Percentiles rank a stretch among this genome's conserved stretches.
phyloP scores from a whole-genome alignment of 148 eudicot species.

The Simmondsia chinensis region DNA sequence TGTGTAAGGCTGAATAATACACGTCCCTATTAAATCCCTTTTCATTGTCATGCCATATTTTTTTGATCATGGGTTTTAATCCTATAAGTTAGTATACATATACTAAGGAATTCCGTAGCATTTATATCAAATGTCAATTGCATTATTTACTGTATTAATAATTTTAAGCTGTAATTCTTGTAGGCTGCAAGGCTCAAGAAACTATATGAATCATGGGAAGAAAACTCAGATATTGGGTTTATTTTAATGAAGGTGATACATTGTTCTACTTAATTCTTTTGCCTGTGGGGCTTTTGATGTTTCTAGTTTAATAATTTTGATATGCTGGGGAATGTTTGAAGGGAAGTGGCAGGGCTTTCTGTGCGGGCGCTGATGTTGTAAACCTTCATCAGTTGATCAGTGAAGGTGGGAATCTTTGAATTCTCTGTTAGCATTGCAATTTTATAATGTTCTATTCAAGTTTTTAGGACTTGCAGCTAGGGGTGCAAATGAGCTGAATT shows the following conservation, averaged over 20 bases:
- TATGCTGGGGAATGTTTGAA: constrained; percentile 22
- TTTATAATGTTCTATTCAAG: neutral
- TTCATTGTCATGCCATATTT: no score
- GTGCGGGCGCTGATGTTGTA: constrained; percentile 76
- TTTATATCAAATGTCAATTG: no score
- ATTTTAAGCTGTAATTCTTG: constrained; percentile 1
- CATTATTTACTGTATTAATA: no score
- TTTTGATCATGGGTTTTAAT: no score
- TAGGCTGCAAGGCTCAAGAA: constrained; percentile 69
- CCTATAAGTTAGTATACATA: no score
- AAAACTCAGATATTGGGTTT: constrained; percentile 79
- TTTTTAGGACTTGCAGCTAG: no score
- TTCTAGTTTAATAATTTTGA: neutral
- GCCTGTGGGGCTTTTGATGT: neutral
- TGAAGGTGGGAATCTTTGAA: constrained; percentile 47
- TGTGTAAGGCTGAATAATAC: neutral
- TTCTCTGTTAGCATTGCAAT: neutral
- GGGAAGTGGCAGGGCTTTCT: constrained; percentile 80
- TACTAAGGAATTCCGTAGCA: no score
- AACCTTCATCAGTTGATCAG: constrained; percentile 48
- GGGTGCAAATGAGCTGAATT: no score
- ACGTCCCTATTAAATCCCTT: no score
- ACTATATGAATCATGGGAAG: constrained; percentile 92
- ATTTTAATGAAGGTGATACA: constrained; percentile 70
- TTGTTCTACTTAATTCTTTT: neutral